Evolutionary conservation across 1,284 basidiomycete genomes (phyloP).

Genomic region (Ceratobasidium sp.): DNA sequence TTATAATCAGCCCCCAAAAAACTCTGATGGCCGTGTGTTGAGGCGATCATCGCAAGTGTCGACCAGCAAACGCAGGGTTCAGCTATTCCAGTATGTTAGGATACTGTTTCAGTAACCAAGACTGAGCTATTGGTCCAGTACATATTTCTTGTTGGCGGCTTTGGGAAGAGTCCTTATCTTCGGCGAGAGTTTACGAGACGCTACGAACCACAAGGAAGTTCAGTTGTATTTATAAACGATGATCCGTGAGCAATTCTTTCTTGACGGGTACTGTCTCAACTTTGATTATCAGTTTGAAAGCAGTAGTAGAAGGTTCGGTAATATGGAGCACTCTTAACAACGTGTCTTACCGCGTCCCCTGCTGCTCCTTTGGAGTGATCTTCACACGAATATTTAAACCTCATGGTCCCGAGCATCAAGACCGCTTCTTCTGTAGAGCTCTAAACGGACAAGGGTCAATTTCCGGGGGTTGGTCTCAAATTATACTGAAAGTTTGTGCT

Average conservation of each 20-base stretch:
- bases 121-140: neutral
- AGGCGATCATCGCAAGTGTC: conserved; percentile 20
- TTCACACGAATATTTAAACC: too few species aligned
- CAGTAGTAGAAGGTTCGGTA: conserved; percentile 17
- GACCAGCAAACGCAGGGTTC: conserved; percentile 3
- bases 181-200: conserved; percentile 1
- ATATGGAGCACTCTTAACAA: conserved; percentile 5
- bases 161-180: conserved; percentile 27
- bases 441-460: too few species aligned
- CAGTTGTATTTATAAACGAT: conserved; percentile 22
- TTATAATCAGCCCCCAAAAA: too few species aligned
- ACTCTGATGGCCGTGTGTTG: too few species aligned
- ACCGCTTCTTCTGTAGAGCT: too few species aligned
- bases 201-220: neutral
- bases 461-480: too few species aligned
- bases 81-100: neutral
- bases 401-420: too few species aligned
- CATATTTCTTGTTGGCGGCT: conserved; percentile 36
- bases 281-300: conserved; percentile 7
- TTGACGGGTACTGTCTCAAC: neutral
- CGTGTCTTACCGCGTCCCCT: too few species aligned
- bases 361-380: too few species aligned
- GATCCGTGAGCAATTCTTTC: neutral
- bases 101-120: neutral
- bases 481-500: too few species aligned